A percentile compares a stretch with the other conserved stretches of the same genome.
Evolutionary conservation across 768 basidiomycete species (phyloP).

Genomic region (Pseudohyphozyma bogoriensis): DNA sequence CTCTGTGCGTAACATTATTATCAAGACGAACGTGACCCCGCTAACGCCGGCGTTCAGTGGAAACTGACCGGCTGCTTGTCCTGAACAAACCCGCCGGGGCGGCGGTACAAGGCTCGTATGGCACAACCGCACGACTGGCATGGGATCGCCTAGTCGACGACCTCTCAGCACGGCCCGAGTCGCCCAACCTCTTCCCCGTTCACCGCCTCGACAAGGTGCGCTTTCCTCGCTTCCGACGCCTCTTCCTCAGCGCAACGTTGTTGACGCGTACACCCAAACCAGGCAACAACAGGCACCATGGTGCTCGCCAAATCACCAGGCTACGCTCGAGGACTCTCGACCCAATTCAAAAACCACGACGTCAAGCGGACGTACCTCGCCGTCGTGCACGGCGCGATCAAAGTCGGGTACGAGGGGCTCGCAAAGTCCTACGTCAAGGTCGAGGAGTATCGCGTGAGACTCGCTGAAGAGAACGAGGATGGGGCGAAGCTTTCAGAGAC

Average conservation of each 20-base stretch:
- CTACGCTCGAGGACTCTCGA: constrained; percentile 4
- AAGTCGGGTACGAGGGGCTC: constrained; percentile 9
- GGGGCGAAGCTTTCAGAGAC: constrained; percentile 1
- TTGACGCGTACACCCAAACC: not conserved
- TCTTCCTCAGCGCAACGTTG: not conserved
- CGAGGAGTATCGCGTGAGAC: constrained; percentile 19
- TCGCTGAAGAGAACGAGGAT: not conserved
- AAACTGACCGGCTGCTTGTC: constrained; percentile 4
- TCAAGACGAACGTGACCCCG: no score
- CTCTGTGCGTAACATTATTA: no score
- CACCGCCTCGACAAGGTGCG: constrained; percentile 24
- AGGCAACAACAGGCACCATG: constrained; percentile 11
- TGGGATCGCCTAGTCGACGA: constrained; percentile 15
- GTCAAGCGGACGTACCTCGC: constrained; percentile 19
- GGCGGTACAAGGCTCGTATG: constrained; percentile 16
- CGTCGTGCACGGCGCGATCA: constrained; percentile 21
- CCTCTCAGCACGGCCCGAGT: not conserved
- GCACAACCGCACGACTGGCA: not conserved
- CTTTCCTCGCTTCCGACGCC: not conserved
- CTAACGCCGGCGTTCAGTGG: no score
- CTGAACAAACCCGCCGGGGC: constrained; percentile 14
- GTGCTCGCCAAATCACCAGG: constrained; percentile 9
- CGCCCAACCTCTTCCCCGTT: not conserved
- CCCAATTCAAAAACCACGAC: constrained; percentile 12
- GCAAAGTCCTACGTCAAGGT: not conserved